Evolutionary conservation across 345 rosid species (phyloP), one percentile per base, ranked within the genome.

Genomic region (Cardamine resedifolia): DNA sequence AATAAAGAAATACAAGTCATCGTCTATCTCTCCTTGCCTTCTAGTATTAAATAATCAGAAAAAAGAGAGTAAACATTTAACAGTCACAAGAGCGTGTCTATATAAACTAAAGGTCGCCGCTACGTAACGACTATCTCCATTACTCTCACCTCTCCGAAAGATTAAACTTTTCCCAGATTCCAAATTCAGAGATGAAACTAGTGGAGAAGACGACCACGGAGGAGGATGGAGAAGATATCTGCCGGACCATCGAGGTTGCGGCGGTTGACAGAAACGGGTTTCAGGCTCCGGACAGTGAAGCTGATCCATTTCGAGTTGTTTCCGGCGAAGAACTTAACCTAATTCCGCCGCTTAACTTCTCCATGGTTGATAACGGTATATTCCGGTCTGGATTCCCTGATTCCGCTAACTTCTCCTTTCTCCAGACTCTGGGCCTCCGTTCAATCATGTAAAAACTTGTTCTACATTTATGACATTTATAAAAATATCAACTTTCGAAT

Each of bases 371-470:
- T 73, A 89, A 86, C 64, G 97, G 97, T 66, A 84, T 95, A 62
- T 95, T 95, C 85, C 80, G 99, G 72, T 91, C 99, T 48, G 99
- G 99, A 66, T 95, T 91, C 79, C 99, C 99, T 28, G 95, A 87
- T 77, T 82, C 96, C 43, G 85, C 86, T 76, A 95, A 91, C 86
- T 91, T 95, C 84, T 70, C 97, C 28, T 95, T 95, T 68, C 84
- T 95, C 64, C 89, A 84, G 71, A 85, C 91, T 26, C 96, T 95
- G 45, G 80, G 90, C 63, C 99, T 95, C 69, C 91, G 93, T 80
- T 91, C 99, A 68, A 88, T 95, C 87, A 87, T 95, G 99, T 95
- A 81, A 4, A 3, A 73, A 77, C 5, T 23, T 16, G 58, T 7
- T 19, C 31, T 4, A 33, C 27, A 67, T 56, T 19, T 20, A 19